phyloP scores from a whole-genome alignment of 805 yeast genomes.

The Pichia gijzeniarum region DNA sequence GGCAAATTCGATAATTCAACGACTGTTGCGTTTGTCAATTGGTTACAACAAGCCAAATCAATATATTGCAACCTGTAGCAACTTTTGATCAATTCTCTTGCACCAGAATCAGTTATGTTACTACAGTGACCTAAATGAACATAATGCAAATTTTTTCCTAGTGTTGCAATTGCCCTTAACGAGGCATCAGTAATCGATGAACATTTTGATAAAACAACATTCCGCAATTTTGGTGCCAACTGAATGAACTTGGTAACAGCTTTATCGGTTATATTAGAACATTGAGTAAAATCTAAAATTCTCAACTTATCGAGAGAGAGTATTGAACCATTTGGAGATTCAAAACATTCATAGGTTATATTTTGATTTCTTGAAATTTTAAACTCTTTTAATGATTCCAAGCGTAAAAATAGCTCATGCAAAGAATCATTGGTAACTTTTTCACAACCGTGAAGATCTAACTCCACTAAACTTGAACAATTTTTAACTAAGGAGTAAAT shows the following conservation, averaged over 20 bases:
- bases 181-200: conserved; percentile 78
- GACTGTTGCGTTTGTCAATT: conserved; percentile 77
- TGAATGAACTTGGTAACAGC: conserved; percentile 65
- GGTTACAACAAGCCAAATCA: conserved; percentile 91
- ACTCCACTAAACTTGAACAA: conserved; percentile 80
- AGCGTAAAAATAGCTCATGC: conserved; percentile 46
- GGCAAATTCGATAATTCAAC: conserved; percentile 71
- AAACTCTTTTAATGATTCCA: conserved; percentile 77
- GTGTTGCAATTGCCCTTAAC: conserved; percentile 57
- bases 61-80: conserved; percentile 87
- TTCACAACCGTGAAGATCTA: conserved; percentile 82
- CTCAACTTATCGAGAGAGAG: conserved; percentile 58
- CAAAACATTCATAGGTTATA: conserved; percentile 61
- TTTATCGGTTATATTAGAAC: conserved; percentile 73
- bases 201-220: conserved; percentile 87
- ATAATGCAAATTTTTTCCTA: conserved; percentile 79
- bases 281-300: conserved; percentile 78
- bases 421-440: conserved; percentile 62
- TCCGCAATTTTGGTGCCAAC: conserved; percentile 79
- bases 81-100: conserved; percentile 59
- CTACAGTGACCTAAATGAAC: conserved; percentile 93
- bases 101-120: conserved; percentile 85
- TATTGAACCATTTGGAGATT: conserved; percentile 24
- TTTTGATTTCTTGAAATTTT: conserved; percentile 69
- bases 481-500: conserved; percentile 54